A percentile compares a stretch with the other conserved stretches of the same genome.
phyloP scores from a whole-genome alignment of 768 basidiomycete species.

The Sporobolomyces phaffii region DNA sequence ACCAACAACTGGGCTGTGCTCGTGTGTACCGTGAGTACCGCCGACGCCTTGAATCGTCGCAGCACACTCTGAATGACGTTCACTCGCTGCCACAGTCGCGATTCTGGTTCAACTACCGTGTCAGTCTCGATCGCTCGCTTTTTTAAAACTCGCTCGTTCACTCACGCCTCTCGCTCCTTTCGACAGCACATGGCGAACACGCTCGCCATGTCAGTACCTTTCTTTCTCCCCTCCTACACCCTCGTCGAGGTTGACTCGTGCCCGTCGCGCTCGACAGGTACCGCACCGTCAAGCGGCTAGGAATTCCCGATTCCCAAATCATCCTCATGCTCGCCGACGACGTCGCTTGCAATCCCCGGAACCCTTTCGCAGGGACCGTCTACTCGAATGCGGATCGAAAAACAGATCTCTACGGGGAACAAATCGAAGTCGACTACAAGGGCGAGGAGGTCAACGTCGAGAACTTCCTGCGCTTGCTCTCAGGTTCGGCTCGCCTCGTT shows the following conservation, averaged over 20 bases:
- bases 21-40: slow-evolving; percentile 71
- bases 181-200: slow-evolving; percentile 97
- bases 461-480: slow-evolving; percentile 84
- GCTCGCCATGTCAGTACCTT: slow-evolving; percentile 69
- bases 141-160: not conserved
- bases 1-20: slow-evolving; percentile 99
- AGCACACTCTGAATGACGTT: too few relatives aligned
- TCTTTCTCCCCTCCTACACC: not conserved
- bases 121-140: slow-evolving; percentile 49
- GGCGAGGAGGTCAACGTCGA: slow-evolving; percentile 98
- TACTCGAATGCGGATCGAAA: slow-evolving; percentile 77
- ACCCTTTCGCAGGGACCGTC: slow-evolving; percentile 84
- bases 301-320: slow-evolving; percentile 97
- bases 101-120: slow-evolving; percentile 93
- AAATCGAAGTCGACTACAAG: slow-evolving; percentile 95
- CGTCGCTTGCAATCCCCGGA: slow-evolving; percentile 84
- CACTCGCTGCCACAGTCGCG: slow-evolving; percentile 14
- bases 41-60: not conserved
- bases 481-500: slow-evolving; percentile 56
- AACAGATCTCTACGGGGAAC: slow-evolving; percentile 88
- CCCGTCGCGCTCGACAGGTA: slow-evolving; percentile 59
- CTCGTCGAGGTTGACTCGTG: too few relatives aligned
- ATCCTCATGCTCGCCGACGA: slow-evolving; percentile 99
- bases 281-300: slow-evolving; percentile 92
- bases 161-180: slow-evolving; percentile 2